Percentiles rank a stretch among this genome's conserved stretches.
These are phyloP conservation scores for Inga oerstediana DNA, from an alignment of 306 rosid species.

Conservation along the genomic window DNA sequence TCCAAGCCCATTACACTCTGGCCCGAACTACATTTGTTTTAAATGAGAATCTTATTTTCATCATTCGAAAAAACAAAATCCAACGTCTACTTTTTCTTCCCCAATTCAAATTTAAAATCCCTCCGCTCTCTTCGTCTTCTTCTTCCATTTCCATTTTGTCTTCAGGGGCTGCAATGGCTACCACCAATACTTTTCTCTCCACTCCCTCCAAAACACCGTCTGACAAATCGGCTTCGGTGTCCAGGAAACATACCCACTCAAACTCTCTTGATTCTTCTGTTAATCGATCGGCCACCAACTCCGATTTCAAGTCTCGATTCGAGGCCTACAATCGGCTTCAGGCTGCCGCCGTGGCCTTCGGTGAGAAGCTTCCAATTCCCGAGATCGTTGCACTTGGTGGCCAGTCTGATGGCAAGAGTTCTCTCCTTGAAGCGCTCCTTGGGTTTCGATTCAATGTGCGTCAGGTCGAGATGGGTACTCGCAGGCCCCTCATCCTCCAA, in stretches of 20 bases:
- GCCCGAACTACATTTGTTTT: background rate
- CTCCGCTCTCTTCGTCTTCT: background rate
- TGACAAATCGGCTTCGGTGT: slow-evolving; percentile 41
- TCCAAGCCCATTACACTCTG: background rate
- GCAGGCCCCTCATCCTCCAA: slow-evolving; percentile 89
- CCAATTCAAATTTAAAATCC: slow-evolving; percentile 42
- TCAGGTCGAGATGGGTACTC: slow-evolving; percentile 97
- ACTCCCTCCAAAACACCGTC: slow-evolving; percentile 68
- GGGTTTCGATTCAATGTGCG: slow-evolving; percentile 96
- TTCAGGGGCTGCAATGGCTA: slow-evolving; percentile 48
- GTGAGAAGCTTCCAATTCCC: slow-evolving; percentile 91
- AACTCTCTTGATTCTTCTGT: slow-evolving; percentile 34
- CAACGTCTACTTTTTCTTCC: background rate
- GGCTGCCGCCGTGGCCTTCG: slow-evolving; percentile 88
- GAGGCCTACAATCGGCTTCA: slow-evolving; percentile 97
- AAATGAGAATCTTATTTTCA: background rate
- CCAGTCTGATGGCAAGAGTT: slow-evolving; percentile 91
- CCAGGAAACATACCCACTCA: slow-evolving; percentile 37
- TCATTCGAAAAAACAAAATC: background rate
- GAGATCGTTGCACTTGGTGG: slow-evolving; percentile 93
- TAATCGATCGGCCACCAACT: slow-evolving; percentile 19
- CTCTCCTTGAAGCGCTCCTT: slow-evolving; percentile 85
- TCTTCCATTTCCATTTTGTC: background rate
- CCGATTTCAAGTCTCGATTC: slow-evolving; percentile 62
- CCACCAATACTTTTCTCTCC: slow-evolving; percentile 36